These are phyloP conservation scores for Coelastrella sp. DNA, from an alignment of 139 green algal genomes.

Conservation along the genomic window DNA sequence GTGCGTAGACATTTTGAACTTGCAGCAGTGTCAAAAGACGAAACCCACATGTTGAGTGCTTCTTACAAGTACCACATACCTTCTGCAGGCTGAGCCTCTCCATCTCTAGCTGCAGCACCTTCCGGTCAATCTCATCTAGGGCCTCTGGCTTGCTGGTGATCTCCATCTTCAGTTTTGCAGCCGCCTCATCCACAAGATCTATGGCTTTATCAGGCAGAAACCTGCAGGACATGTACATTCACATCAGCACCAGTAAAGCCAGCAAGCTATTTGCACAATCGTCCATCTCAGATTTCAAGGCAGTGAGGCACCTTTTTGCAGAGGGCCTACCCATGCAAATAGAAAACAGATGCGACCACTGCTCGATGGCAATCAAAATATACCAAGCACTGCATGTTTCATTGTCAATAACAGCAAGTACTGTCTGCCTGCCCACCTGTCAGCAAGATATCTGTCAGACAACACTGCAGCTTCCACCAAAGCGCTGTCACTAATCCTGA, in stretches of 20 bases:
- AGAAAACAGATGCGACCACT: too few species aligned
- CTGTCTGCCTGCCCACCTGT: constrained; percentile 39
- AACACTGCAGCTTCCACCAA: constrained; percentile 96
- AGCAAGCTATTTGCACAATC: too few species aligned
- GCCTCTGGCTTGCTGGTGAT: constrained; percentile 97
- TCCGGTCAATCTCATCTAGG: constrained; percentile 96
- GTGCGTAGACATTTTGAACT: too few species aligned
- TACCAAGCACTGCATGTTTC: too few species aligned
- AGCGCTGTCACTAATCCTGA: constrained; percentile 95
- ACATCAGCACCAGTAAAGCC: too few species aligned
- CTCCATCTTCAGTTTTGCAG: constrained; percentile 99
- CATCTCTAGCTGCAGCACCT: constrained; percentile 93
- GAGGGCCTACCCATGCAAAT: too few species aligned
- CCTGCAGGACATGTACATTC: constrained; percentile 42
- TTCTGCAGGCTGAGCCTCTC: constrained; percentile 89
- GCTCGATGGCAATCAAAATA: too few species aligned
- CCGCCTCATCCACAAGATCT: constrained; percentile 96
- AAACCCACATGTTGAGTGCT: too few species aligned
- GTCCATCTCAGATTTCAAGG: too few species aligned
- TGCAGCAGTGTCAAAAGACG: too few species aligned
- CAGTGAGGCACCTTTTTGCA: too few species aligned
- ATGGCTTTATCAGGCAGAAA: constrained; percentile 94
- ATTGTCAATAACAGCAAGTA: too few species aligned
- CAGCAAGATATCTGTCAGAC: constrained; percentile 89
- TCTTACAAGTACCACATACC: neutral